A percentile compares a stretch with the other conserved stretches of the same genome.
These are phyloP conservation scores for Dalechampia spathulata DNA, from an alignment of 441 rosid species.

Conservation along the genomic window DNA sequence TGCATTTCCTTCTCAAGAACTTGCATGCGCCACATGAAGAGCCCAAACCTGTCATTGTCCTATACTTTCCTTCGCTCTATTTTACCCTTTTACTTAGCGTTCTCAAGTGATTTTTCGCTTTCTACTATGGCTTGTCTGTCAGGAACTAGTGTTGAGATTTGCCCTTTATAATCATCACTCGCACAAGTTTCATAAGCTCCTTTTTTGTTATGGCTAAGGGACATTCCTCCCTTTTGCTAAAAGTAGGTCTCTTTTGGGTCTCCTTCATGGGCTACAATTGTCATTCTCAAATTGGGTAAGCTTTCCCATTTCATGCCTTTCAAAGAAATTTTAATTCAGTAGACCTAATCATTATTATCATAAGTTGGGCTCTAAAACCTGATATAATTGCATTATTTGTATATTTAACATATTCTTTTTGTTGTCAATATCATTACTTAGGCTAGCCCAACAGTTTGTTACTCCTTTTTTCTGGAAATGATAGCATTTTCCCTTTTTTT, in stretches of 20 bases:
- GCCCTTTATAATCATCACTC: constrained; percentile 40
- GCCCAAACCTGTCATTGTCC: constrained; percentile 73
- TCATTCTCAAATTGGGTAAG: constrained; percentile 44
- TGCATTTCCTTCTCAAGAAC: constrained; percentile 88
- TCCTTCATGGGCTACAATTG: constrained; percentile 64
- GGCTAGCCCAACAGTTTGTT: constrained; percentile 16
- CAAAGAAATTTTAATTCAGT: constrained; percentile 22
- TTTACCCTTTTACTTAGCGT: constrained; percentile 10
- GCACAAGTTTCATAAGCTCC: constrained; percentile 17
- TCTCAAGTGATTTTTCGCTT: constrained; percentile 15
- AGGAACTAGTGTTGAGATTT: constrained; percentile 24
- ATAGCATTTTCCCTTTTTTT: constrained; percentile 3
- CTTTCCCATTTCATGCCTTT: constrained; percentile 34
- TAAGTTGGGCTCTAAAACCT: constrained; percentile 38
- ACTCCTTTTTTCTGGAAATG: constrained; percentile 16
- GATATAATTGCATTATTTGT: constrained; percentile 27
- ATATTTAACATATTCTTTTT: background rate
- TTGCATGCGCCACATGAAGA: constrained; percentile 98
- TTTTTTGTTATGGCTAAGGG: constrained; percentile 24
- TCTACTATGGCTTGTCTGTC: constrained; percentile 20
- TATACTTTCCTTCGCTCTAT: constrained; percentile 18
- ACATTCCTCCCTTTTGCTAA: constrained; percentile 32
- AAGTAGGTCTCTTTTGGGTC: constrained; percentile 46
- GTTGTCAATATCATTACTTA: constrained; percentile 16
- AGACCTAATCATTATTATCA: constrained; percentile 33